These are phyloP conservation scores for Fusarium illudens DNA, from an alignment of 2,329 filamentous ascomycete species.

Conservation along the genomic window DNA sequence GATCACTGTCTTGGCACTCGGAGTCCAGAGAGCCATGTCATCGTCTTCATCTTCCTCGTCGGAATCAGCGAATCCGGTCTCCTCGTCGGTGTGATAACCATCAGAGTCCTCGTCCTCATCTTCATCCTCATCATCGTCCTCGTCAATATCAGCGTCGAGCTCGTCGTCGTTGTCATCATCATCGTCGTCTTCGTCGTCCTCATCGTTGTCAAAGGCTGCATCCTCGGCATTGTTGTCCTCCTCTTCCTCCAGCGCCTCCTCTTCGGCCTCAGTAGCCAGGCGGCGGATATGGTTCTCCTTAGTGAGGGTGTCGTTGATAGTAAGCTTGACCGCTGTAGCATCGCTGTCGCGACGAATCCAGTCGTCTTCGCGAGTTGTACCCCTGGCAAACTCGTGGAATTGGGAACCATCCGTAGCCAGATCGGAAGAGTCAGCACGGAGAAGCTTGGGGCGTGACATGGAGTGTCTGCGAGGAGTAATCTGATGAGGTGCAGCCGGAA, in stretches of 20 bases:
- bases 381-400: slow-evolving; percentile 94
- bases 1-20: slow-evolving; percentile 51
- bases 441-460: slow-evolving; percentile 53
- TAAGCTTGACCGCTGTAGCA: slow-evolving; percentile 74
- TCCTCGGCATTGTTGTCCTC: slow-evolving; percentile 59
- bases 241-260: slow-evolving; percentile 80
- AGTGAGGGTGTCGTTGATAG: slow-evolving; percentile 85
- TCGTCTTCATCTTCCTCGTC: slow-evolving; percentile 77
- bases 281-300: slow-evolving; percentile 91
- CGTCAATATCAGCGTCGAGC: slow-evolving; percentile 59
- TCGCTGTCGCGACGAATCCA: slow-evolving; percentile 81
- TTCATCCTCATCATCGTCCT: slow-evolving; percentile 60
- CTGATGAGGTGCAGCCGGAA: slow-evolving; percentile 38
- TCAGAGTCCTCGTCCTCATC: slow-evolving; percentile 67
- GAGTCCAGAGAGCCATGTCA: slow-evolving; percentile 63
- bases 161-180: slow-evolving; percentile 61
- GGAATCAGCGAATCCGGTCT: slow-evolving; percentile 73
- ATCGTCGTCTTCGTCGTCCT: slow-evolving; percentile 54
- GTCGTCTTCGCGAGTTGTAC: slow-evolving; percentile 82
- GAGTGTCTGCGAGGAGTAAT: slow-evolving; percentile 37
- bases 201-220: slow-evolving; percentile 50
- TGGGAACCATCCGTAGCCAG: slow-evolving; percentile 64
- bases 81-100: slow-evolving; percentile 79
- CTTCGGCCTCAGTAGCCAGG: slow-evolving; percentile 87
- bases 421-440: slow-evolving; percentile 60